Conservation (phyloP, 2,329 filamentous ascomycete species). For the Furcasterigmium sp. region DNA sequence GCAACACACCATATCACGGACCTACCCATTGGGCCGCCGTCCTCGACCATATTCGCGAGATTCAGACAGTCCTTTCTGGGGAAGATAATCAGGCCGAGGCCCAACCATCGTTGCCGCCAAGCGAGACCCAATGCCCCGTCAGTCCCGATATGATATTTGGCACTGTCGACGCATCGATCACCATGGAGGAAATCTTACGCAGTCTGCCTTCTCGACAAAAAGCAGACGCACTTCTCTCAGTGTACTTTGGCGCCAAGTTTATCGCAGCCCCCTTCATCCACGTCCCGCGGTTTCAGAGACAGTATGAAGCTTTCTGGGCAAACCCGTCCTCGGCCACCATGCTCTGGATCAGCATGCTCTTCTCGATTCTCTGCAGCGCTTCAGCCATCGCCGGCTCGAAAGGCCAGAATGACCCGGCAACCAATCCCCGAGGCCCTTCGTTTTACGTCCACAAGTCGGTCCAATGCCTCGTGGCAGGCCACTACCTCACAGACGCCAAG, state of each 20-base stretch:
- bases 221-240: constrained; percentile 26
- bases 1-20: constrained; percentile 23
- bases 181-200: constrained; percentile 23
- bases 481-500: constrained; percentile 38
- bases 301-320: constrained; percentile 43
- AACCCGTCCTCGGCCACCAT: constrained; percentile 31
- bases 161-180: constrained; percentile 17
- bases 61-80: constrained; percentile 27
- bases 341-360: constrained; percentile 46
- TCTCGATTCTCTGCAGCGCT: constrained; percentile 39
- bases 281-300: constrained; percentile 37
- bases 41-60: constrained; percentile 35
- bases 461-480: constrained; percentile 41
- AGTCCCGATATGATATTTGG: constrained; percentile 25
- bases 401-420: constrained; percentile 15
- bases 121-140: too few relatives aligned
- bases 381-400: constrained; percentile 27
- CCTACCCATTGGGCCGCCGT: constrained; percentile 35
- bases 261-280: constrained; percentile 32
- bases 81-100: constrained; percentile 9
- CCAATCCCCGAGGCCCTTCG: constrained; percentile 19
- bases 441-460: constrained; percentile 30
- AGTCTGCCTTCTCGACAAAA: constrained; percentile 29
- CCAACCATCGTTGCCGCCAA: background rate
- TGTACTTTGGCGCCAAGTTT: constrained; percentile 34